Evolutionary conservation across 257 asterid genomes (phyloP).

Genomic region (Solanum chiquidenum): DNA sequence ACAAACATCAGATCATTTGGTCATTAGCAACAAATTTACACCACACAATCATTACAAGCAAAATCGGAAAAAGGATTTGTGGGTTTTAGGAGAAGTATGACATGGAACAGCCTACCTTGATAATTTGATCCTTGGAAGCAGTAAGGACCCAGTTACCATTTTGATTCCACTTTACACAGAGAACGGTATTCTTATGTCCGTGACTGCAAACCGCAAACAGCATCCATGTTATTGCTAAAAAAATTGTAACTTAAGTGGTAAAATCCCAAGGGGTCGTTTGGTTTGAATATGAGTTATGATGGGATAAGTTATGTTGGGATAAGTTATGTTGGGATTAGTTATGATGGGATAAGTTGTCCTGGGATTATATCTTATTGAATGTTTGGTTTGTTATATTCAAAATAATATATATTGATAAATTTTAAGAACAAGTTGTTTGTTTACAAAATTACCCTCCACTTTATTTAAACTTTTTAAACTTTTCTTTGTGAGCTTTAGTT

Average conservation of each 20-base stretch:
- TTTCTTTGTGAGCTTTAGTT: too few species aligned
- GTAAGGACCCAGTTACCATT: slow-evolving; percentile 98
- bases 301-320: too few species aligned
- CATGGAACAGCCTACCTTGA: slow-evolving; percentile 45
- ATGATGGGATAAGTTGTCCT: too few species aligned
- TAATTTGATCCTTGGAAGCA: slow-evolving; percentile 92
- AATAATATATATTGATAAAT: too few species aligned
- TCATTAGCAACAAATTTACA: not conserved
- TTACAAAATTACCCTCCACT: too few species aligned
- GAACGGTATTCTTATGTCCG: slow-evolving; percentile 93
- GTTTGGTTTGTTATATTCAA: too few species aligned
- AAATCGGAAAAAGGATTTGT: not conserved
- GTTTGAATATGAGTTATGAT: too few species aligned
- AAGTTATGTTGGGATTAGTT: too few species aligned
- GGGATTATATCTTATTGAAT: too few species aligned
- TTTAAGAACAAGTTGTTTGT: too few species aligned
- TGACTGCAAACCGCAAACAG: slow-evolving; percentile 51
- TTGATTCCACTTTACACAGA: slow-evolving; percentile 87
- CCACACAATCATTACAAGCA: not conserved
- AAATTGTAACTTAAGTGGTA: not conserved
- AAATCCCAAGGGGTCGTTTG: not conserved
- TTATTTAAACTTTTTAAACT: too few species aligned
- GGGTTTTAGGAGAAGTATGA: not conserved
- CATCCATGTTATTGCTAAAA: slow-evolving; percentile 1
- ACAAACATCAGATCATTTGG: not conserved